phyloP scores from a whole-genome alignment of 2,329 filamentous ascomycete genomes.

The Tolypocladium inflatum region DNA sequence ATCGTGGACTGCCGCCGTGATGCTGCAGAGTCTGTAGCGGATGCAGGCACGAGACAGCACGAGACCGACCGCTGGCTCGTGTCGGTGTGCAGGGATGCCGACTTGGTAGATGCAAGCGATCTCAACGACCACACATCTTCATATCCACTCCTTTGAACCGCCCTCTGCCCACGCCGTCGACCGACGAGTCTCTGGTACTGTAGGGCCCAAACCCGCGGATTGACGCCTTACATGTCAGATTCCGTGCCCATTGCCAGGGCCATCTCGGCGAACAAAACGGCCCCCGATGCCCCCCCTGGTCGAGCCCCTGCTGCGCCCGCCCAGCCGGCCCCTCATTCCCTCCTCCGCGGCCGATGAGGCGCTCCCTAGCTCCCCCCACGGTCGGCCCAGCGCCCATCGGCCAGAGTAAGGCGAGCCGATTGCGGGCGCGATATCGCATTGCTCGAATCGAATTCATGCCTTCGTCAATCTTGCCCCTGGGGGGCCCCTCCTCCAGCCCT shows the following conservation, averaged over 20 bases:
- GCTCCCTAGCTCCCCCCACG: not conserved
- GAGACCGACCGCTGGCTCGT: not conserved
- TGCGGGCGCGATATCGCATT: not conserved
- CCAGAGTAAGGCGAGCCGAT: not conserved
- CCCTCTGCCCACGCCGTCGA: not conserved
- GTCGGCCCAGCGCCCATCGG: not conserved
- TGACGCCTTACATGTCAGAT: not conserved
- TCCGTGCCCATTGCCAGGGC: not conserved
- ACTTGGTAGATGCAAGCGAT: not conserved
- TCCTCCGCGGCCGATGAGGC: constrained; percentile 1
- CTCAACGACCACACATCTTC: not conserved
- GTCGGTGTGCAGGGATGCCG: too few relatives aligned
- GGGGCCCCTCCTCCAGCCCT: not conserved
- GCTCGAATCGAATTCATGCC: not conserved
- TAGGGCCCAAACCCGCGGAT: not conserved
- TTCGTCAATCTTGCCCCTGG: not conserved
- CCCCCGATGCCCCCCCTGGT: not conserved
- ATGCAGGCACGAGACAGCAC: not conserved
- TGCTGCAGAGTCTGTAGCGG: not conserved
- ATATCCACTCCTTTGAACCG: not conserved
- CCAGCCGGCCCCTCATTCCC: not conserved
- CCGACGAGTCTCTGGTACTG: not conserved
- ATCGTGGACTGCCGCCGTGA: not conserved
- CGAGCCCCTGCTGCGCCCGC: not conserved
- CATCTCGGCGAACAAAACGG: not conserved